These are phyloP conservation scores for carrot (Daucus carota) DNA, from an alignment of 129 eudicot species.

Conservation along the genomic window DH1_v3.0 NC_030388.2:25441501-25442000, in stretches of 20 bases:
- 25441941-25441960: not conserved
- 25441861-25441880: not conserved
- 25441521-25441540: conserved; percentile 46
- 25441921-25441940: not conserved
- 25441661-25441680: not conserved
- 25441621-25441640: not conserved
- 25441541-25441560: not conserved
- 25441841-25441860: not conserved
- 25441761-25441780: not conserved
- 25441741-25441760: not conserved
- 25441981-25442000: not conserved
- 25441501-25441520: conserved; percentile 51
- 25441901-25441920: not conserved
- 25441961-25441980: not conserved
- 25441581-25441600: not conserved
- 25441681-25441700: not conserved
- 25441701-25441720: not conserved
- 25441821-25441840: not conserved
- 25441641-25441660: not conserved
- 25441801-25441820: not conserved
- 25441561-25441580: not conserved
- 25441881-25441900: not conserved
- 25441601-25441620: not conserved
- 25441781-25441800: not conserved
- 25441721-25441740: not conserved